These are phyloP conservation scores for Aspergillus floridensis DNA, from an alignment of 2,329 filamentous ascomycete species.

Conservation along the genomic window DNA sequence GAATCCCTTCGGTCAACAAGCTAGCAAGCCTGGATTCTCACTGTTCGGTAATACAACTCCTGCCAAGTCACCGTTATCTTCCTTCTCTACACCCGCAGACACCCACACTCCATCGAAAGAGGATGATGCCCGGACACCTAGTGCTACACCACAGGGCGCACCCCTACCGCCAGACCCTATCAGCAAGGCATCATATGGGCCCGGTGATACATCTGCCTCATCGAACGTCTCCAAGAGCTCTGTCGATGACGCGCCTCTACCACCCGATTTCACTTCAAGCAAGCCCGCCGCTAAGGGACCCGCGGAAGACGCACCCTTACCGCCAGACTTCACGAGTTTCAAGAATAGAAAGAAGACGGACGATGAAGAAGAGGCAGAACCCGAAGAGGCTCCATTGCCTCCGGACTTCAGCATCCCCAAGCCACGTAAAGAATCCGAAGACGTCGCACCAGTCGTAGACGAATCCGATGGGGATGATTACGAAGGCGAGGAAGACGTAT, in stretches of 20 bases:
- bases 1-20: conserved; percentile 22
- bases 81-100: conserved; percentile 33
- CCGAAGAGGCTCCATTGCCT: conserved; percentile 24
- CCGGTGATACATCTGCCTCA: conserved; percentile 50
- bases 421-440: conserved; percentile 14
- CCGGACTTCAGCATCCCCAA: conserved; percentile 30
- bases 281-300: conserved; percentile 17
- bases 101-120: conserved; percentile 36
- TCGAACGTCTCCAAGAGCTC: conserved; percentile 43
- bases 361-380: conserved; percentile 13
- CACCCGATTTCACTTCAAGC: conserved; percentile 29
- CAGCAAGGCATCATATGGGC: conserved; percentile 46
- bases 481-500: conserved; percentile 32
- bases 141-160: conserved; percentile 22
- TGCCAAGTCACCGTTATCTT: conserved; percentile 25
- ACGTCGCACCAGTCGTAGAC: conserved; percentile 34
- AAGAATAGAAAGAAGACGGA: not conserved
- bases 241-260: conserved; percentile 40
- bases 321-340: conserved; percentile 21
- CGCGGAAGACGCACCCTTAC: conserved; percentile 25
- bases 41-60: conserved; percentile 27
- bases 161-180: conserved; percentile 49
- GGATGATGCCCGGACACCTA: conserved; percentile 31
- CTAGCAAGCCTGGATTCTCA: conserved; percentile 32
- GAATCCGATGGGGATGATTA: conserved; percentile 37